phyloP scores from a whole-genome alignment of 805 yeast genomes.

The Maudiozyma bulderi region DNA sequence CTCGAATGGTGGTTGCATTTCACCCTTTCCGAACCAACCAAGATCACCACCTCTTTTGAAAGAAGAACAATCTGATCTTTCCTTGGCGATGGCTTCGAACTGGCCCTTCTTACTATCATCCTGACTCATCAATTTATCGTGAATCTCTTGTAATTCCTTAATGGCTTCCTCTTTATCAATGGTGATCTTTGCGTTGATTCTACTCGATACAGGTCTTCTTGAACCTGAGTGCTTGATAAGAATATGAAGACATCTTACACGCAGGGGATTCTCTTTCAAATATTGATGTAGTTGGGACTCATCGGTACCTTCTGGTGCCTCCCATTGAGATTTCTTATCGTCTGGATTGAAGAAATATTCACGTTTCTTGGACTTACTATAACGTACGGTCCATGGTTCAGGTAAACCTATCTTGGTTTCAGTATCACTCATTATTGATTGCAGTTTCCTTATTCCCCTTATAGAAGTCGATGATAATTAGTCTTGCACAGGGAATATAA shows the following conservation, averaged over 20 bases:
- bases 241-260: slow-evolving; percentile 73
- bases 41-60: slow-evolving; percentile 85
- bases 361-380: slow-evolving; percentile 69
- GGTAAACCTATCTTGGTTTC: slow-evolving; percentile 65
- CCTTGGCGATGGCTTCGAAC: slow-evolving; percentile 62
- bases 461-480: too few relatives aligned
- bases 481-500: too few relatives aligned
- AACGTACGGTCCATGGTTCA: slow-evolving; percentile 69
- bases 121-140: slow-evolving; percentile 39
- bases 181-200: slow-evolving; percentile 58
- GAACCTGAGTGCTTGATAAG: slow-evolving; percentile 75
- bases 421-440: not conserved
- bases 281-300: slow-evolving; percentile 46
- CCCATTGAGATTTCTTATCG: slow-evolving; percentile 77
- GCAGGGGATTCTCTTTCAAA: slow-evolving; percentile 47
- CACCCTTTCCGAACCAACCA: slow-evolving; percentile 80
- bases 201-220: slow-evolving; percentile 90
- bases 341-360: slow-evolving; percentile 73
- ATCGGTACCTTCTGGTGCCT: slow-evolving; percentile 80
- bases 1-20: slow-evolving; percentile 94
- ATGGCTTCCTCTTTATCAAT: slow-evolving; percentile 77
- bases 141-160: slow-evolving; percentile 46
- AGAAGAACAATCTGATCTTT: slow-evolving; percentile 84
- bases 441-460: not conserved
- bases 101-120: slow-evolving; percentile 37